These are phyloP conservation scores for Elongisporangium prolatum DNA, from an alignment of 352 stramenopile species.

Conservation along the genomic window DNA sequence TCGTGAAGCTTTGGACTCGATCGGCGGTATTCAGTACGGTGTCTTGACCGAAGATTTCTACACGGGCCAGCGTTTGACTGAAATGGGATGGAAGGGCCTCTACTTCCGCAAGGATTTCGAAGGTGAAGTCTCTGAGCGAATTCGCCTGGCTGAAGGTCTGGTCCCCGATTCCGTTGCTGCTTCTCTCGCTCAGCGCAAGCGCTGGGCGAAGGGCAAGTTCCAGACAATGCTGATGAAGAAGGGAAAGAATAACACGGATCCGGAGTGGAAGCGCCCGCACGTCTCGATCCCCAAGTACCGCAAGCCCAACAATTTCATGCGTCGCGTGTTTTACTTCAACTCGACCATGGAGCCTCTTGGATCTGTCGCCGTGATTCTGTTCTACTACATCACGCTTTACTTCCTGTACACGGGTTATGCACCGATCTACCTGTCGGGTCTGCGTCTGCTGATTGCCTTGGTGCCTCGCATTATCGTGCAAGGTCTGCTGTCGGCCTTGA, in stretches of 20 bases:
- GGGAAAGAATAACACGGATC: slow-evolving; percentile 68
- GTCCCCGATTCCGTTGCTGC: slow-evolving; percentile 77
- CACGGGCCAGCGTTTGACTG: slow-evolving; percentile 68
- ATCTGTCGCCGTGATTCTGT: slow-evolving; percentile 66
- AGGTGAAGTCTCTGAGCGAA: slow-evolving; percentile 64
- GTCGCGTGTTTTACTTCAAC: slow-evolving; percentile 83
- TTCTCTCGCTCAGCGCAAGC: slow-evolving; percentile 73
- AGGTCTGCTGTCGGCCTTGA: slow-evolving; percentile 64
- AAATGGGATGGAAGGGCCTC: slow-evolving; percentile 81
- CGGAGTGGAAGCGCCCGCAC: slow-evolving; percentile 73
- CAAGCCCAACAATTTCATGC: slow-evolving; percentile 82
- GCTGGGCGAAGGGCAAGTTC: slow-evolving; percentile 85
- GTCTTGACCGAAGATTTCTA: slow-evolving; percentile 82
- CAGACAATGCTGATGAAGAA: slow-evolving; percentile 83
- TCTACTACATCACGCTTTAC: slow-evolving; percentile 87
- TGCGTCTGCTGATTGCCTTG: slow-evolving; percentile 57
- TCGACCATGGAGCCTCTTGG: slow-evolving; percentile 74
- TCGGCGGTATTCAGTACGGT: slow-evolving; percentile 83
- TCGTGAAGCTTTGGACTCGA: slow-evolving; percentile 78
- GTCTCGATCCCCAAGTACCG: slow-evolving; percentile 73
- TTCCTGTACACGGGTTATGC: slow-evolving; percentile 84
- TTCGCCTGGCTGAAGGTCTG: slow-evolving; percentile 71
- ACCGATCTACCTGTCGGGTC: slow-evolving; percentile 72
- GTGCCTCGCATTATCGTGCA: slow-evolving; percentile 78
- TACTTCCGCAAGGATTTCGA: slow-evolving; percentile 89